Evolutionary conservation across 1,139 yeast genomes (phyloP), one percentile per base, ranked within the genome.

Genomic region (Ogataea hybrid): DNA sequence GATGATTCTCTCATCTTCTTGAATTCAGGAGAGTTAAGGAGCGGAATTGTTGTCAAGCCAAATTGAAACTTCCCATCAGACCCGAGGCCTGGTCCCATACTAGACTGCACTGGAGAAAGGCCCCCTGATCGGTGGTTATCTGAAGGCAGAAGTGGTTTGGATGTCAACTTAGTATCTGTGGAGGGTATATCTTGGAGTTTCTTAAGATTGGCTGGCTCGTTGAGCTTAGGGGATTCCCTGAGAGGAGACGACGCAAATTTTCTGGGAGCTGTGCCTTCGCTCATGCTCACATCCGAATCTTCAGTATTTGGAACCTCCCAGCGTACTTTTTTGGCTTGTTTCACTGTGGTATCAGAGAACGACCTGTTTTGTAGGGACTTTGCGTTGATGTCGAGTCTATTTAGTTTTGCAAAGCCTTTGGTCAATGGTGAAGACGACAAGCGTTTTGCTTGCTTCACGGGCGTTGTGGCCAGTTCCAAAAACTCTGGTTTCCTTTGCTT

Each of bases 401-500:
- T 43, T 15, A 46, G 25, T 25, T 47, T 39, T 29, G 37, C 28
- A 22, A 35, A 29, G 8, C 48, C 16, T 31, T 47, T 49, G 2
- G 49, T 36, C 30, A 51, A 27, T 2, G 54, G 54, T 4, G 54
- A 51, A 8, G 53, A 49, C 2, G 54, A 50, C 1, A 48, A 38
- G 8, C 53, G 43, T 36, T 49, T 51, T 2, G 44, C 43, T 12
- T 28, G 36, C 17, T 36, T 38, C 25, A 33, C 31, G 1, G 42
- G 42, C 4, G 42, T 39, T 9, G n/a, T 31, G 5, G 11, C n/a
- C 2, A 29, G n/a, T 16, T 33, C 42, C 6, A 32, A 8, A 6
- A 17, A 3, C 9, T 37, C 38, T 11, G 12, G 11, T 12, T 33
- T 33, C 14, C 39, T 20, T 6, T 25, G 25, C 20, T 34, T 39